Conservation (phyloP, 2,329 filamentous ascomycete species). For the Saccharata proteae region DNA sequence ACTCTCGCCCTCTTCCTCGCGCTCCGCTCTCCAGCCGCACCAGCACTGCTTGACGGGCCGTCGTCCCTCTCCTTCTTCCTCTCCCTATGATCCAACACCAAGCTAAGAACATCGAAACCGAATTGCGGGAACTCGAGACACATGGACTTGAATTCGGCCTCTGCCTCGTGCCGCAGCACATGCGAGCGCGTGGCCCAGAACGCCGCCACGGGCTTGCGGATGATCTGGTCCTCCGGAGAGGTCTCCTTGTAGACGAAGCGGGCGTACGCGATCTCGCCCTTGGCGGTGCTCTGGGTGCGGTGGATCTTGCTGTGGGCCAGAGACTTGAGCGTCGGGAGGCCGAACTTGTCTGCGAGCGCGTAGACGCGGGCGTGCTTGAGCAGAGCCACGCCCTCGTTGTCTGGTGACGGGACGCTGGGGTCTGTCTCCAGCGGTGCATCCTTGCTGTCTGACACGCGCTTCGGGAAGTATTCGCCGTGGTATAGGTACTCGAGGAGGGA, state of each 20-base stretch:
- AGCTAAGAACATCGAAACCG: slow-evolving; percentile 76
- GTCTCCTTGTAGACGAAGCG: slow-evolving; percentile 81
- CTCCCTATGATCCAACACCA: slow-evolving; percentile 42
- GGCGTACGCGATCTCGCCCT: slow-evolving; percentile 84
- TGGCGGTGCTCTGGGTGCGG: slow-evolving; percentile 74
- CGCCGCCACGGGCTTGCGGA: slow-evolving; percentile 72
- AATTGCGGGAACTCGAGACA: slow-evolving; percentile 88
- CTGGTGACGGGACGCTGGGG: slow-evolving; percentile 50
- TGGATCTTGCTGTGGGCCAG: slow-evolving; percentile 85
- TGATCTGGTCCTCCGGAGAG: slow-evolving; percentile 52
- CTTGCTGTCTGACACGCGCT: slow-evolving; percentile 44
- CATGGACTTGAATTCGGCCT: slow-evolving; percentile 70
- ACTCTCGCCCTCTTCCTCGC: slow-evolving; percentile 27
- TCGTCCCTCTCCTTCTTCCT: slow-evolving; percentile 21
- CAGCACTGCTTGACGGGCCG: slow-evolving; percentile 11
- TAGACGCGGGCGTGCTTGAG: slow-evolving; percentile 84
- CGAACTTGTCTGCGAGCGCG: slow-evolving; percentile 72
- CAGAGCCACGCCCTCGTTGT: slow-evolving; percentile 70
- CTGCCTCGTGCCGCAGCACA: slow-evolving; percentile 72
- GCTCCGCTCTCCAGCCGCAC: slow-evolving; percentile 18
- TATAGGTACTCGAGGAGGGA: slow-evolving; percentile 78
- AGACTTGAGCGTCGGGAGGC: slow-evolving; percentile 51
- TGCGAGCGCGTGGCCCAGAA: slow-evolving; percentile 81
- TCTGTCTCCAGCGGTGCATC: slow-evolving; percentile 59
- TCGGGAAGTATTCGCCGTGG: slow-evolving; percentile 75